These are phyloP conservation scores for Fusarium coffeatum DNA, from an alignment of 2,329 filamentous ascomycete species.

Conservation along the genomic window DNA sequence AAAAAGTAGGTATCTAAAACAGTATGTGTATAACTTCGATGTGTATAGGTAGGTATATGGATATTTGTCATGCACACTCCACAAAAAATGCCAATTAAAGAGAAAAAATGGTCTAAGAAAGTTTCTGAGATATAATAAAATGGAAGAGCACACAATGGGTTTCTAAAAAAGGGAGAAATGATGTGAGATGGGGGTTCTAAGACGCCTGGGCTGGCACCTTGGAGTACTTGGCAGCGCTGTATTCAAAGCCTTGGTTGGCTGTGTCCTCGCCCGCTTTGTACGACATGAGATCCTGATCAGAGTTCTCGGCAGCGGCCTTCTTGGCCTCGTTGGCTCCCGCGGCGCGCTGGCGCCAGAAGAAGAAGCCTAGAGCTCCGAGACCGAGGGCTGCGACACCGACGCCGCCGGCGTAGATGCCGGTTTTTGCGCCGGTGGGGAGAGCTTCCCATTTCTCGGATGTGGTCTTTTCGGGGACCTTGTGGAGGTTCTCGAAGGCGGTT, in stretches of 20 bases:
- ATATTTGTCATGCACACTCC: conserved; percentile 11
- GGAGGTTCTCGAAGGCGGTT: conserved; percentile 61
- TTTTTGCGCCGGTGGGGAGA: conserved; percentile 62
- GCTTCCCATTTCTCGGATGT: conserved; percentile 65
- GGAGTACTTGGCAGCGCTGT: conserved; percentile 38
- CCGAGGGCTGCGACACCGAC: conserved; percentile 58
- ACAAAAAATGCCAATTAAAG: conserved; percentile 31
- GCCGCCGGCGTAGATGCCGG: conserved; percentile 63
- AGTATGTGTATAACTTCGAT: conserved; percentile 16
- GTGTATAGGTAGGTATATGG: conserved; percentile 12
- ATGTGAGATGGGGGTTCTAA: conserved; percentile 1
- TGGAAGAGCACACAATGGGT: neutral
- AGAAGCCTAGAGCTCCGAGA: conserved; percentile 58
- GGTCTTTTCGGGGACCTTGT: conserved; percentile 55
- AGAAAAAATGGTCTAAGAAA: conserved; percentile 7
- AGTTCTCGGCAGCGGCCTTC: conserved; percentile 59
- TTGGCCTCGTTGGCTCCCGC: conserved; percentile 64
- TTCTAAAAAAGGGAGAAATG: neutral
- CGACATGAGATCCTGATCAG: conserved; percentile 64
- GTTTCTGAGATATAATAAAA: neutral
- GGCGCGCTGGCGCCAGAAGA: conserved; percentile 67
- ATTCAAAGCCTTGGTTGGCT: conserved; percentile 45
- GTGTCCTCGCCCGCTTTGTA: conserved; percentile 53
- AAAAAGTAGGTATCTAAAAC: conserved; percentile 16
- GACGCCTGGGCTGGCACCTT: conserved; percentile 24